Percentiles rank a stretch among this genome's conserved stretches.
Evolutionary conservation across 2,329 filamentous ascomycete genomes (phyloP).

Genomic region (Incumbomyces delicatus): DNA sequence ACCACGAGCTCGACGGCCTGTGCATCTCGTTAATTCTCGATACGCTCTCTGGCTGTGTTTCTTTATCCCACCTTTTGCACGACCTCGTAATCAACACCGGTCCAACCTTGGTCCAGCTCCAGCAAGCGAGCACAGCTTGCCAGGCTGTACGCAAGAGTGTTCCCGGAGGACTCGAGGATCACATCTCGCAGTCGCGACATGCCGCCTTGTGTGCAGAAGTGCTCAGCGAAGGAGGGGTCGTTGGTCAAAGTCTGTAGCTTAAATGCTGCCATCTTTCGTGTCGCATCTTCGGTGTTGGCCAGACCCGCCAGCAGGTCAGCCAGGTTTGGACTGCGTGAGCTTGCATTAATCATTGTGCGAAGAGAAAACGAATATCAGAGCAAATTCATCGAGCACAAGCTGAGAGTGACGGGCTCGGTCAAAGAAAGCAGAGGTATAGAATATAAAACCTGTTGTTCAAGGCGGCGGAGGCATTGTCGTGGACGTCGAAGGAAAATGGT

Average conservation of each 20-base stretch:
- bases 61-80: conserved; percentile 41
- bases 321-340: conserved; percentile 31
- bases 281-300: conserved; percentile 65
- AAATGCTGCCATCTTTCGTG: conserved; percentile 97
- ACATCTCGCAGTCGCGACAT: conserved; percentile 70
- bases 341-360: not conserved
- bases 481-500: too few species aligned
- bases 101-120: conserved; percentile 97
- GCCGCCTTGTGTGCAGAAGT: conserved; percentile 86
- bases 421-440: too few species aligned
- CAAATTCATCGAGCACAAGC: too few species aligned
- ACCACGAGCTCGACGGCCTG: conserved; percentile 85
- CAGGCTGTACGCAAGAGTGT: conserved; percentile 89
- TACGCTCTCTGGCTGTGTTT: not conserved
- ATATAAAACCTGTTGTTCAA: too few species aligned
- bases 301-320: conserved; percentile 50
- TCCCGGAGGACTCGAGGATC: conserved; percentile 76
- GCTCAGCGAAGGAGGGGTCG: conserved; percentile 90
- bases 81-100: conserved; percentile 46
- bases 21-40: conserved; percentile 7
- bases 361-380: too few species aligned
- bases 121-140: conserved; percentile 79
- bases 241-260: conserved; percentile 93
- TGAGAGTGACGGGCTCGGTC: too few species aligned
- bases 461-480: too few species aligned